phyloP scores from a whole-genome alignment of 2,329 filamentous ascomycete genomes.

The Pestalotiopsis sp. region DNA sequence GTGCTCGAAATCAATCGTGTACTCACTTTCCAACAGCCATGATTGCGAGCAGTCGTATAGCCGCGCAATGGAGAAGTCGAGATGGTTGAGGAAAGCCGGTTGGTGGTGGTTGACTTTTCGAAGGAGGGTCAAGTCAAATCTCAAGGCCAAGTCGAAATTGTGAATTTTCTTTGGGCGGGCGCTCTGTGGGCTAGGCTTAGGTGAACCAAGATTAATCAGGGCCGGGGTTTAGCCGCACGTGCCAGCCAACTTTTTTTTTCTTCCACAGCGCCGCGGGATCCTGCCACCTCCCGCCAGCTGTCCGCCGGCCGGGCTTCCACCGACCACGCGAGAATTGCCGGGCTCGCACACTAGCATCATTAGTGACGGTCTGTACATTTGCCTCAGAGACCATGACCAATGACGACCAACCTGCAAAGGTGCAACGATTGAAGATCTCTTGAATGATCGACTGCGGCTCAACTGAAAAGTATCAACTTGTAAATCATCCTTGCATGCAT shows the following conservation, averaged over 20 bases:
- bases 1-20: conserved; percentile 16
- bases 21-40: conserved; percentile 84
- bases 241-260: neutral
- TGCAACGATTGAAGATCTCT: neutral
- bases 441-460: conserved; percentile 2
- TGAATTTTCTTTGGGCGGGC: conserved; percentile 10
- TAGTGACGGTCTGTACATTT: neutral
- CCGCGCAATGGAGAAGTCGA: conserved; percentile 37
- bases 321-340: neutral
- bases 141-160: conserved; percentile 7
- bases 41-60: conserved; percentile 57
- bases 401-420: neutral
- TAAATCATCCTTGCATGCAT: neutral
- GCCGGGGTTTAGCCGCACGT: conserved; percentile 10
- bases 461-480: neutral
- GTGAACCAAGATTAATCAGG: conserved; percentile 1
- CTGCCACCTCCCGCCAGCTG: neutral
- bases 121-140: conserved; percentile 7
- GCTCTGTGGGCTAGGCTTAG: conserved; percentile 9
- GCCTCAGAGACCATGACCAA: neutral
- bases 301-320: neutral
- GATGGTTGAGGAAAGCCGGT: conserved; percentile 27
- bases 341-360: neutral
- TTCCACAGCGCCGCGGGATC: neutral
- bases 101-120: conserved; percentile 22